These are phyloP conservation scores for Pestalotiopsis sp. DNA, from an alignment of 2,329 filamentous ascomycete genomes.

Conservation along the genomic window DNA sequence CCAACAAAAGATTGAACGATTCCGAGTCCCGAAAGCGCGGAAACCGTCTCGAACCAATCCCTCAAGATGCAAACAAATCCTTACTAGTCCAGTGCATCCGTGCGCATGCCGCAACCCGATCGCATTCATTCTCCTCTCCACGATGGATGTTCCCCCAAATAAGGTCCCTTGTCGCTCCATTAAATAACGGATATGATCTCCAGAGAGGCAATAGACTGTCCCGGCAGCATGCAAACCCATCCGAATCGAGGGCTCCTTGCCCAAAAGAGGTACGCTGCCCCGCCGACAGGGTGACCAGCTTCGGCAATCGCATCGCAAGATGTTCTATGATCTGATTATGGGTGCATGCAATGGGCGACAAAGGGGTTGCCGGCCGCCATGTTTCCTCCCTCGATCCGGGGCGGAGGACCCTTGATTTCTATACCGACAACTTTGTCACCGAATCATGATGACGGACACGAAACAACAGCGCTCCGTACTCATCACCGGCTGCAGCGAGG, in stretches of 20 bases:
- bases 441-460: not conserved
- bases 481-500: conserved; percentile 37
- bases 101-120: not conserved
- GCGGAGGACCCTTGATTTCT: not conserved
- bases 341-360: not conserved
- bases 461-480: conserved; percentile 10
- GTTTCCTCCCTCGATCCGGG: not conserved
- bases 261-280: no score
- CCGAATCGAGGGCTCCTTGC: no score
- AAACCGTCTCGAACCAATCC: not conserved
- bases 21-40: no score
- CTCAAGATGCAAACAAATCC: not conserved
- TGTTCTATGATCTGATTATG: not conserved
- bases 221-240: not conserved
- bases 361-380: not conserved
- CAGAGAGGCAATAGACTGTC: not conserved
- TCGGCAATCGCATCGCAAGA: not conserved
- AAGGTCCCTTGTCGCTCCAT: not conserved
- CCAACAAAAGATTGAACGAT: no score
- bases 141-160: not conserved
- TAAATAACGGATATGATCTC: not conserved
- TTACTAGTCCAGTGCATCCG: not conserved
- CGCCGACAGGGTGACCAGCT: not conserved
- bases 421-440: not conserved
- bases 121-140: not conserved